Percentiles rank a stretch among this genome's conserved stretches.
These are phyloP conservation scores for Suillus alpinus DNA, from an alignment of 768 basidiomycete genomes.

Conservation along the genomic window DNA sequence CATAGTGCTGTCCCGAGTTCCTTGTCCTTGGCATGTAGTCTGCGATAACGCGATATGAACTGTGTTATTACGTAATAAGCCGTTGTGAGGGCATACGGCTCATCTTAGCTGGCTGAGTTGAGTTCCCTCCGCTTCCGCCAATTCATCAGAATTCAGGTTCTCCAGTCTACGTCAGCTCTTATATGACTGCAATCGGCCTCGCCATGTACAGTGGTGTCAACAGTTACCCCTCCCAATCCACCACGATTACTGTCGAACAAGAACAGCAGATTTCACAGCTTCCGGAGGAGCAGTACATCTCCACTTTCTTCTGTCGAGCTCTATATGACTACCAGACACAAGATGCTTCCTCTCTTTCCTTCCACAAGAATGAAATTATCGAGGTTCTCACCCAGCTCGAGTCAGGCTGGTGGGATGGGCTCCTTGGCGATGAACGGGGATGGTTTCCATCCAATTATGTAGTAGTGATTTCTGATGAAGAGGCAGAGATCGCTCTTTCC, in stretches of 20 bases:
- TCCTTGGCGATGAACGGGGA: slow-evolving; percentile 84
- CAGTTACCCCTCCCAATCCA: slow-evolving; percentile 14
- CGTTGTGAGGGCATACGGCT: slow-evolving; percentile 10
- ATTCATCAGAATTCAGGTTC: slow-evolving; percentile 9
- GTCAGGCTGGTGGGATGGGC: slow-evolving; percentile 98
- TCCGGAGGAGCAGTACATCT: slow-evolving; percentile 57
- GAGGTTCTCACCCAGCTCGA: slow-evolving; percentile 90
- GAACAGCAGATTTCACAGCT: slow-evolving; percentile 13
- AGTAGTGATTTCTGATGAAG: slow-evolving; percentile 69
- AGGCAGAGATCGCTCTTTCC: slow-evolving; percentile 66
- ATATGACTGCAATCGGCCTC: slow-evolving; percentile 26
- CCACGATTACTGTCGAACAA: slow-evolving; percentile 24
- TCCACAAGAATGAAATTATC: slow-evolving; percentile 84
- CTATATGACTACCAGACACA: slow-evolving; percentile 89
- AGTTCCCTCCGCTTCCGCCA: slow-evolving; percentile 6
- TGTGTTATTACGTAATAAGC: slow-evolving; percentile 23
- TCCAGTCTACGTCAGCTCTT: slow-evolving; percentile 3
- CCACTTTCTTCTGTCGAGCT: slow-evolving; percentile 85
- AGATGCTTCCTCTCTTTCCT: slow-evolving; percentile 87
- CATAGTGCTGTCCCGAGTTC: not conserved
- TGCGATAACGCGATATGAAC: slow-evolving; percentile 3
- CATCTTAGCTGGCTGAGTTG: slow-evolving; percentile 14
- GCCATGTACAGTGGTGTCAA: slow-evolving; percentile 17
- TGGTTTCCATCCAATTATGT: slow-evolving; percentile 99
- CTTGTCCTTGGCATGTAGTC: not conserved